Evolutionary conservation across 2,329 filamentous ascomycete genomes (phyloP), one percentile per base, ranked within the genome.

Genomic region (Epichloe festucae): DNA sequence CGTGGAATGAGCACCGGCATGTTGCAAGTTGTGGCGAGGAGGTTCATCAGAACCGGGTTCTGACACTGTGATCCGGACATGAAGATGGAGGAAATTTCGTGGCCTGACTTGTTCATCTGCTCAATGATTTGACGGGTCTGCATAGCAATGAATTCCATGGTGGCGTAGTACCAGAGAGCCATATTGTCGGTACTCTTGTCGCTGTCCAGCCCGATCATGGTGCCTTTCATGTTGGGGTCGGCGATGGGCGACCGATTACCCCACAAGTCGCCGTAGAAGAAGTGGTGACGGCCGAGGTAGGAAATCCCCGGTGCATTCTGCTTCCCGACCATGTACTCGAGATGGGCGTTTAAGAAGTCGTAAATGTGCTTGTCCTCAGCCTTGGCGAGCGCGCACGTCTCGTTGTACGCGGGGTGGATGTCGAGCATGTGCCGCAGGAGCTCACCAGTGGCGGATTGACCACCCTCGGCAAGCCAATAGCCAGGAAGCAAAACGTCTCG

Each of bases 41-140:
- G 80, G 53, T 82, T 78, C 84, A 98, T 95, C 51, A 98, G 76
- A 54, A 97, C 81, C 36, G 85, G 81, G 68, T 98, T 98, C 70
- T 96, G 90, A 74, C 93, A 98, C 68, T 97, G 93, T 11, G 88
- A 94, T 55, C 93, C 93, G 4, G 89, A 95, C 93, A 98, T 97
- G 79, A 97, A 98, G 69, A 98, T 95, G 56, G 85, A 91, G 48
- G 78, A 82, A 67, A 98, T 90, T 59, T 79, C 74, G 71, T 98
- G 93, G 10, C 93, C 93, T 1, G 89, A 76, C 46, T 78, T 74
- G 74, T 97, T 98, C 90, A 98, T 96, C 38, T 85, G 79, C 62
- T 94, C 85, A 57, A 98, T 79, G 61, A 98, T 98, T 68, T 98
- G 93, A 53, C 87, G 84, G 0, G 93, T 98, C 70, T 98, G 93